Base-by-base conservation (phyloP, 805 yeast genomes). In the Lachancea sp. region DNA sequence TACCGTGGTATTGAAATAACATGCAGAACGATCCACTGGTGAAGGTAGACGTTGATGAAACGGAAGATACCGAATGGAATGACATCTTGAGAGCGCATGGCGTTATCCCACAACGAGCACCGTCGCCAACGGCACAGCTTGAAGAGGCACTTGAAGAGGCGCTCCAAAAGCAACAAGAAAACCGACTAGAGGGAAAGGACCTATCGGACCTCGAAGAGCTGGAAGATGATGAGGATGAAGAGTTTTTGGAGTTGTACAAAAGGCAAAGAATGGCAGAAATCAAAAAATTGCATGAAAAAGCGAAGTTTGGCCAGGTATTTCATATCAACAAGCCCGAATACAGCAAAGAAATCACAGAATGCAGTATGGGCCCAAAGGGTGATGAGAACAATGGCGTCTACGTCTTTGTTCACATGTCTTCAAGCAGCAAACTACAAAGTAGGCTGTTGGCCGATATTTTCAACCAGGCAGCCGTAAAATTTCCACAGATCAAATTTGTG, bases 41-140 rank as follows among this genome's bases (percentile, higher is more conserved):
- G 44, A 87, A 81, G 53, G 89, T 89, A 40, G 87, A 89, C 65
- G 96, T 90, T 44, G 90, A 93, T 66, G 97, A 96, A 30, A 78
- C 77, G 50, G 99, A 93, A 66, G 99, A 93, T 63, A 93, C 99
- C 0, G 99, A 93, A 65, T 93, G 99, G 99, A 93, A 93, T 62
- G 99, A 93, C 65, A 89, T 93, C 53, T 73, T 93, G 37, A 73
- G 99, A 52, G 76, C 78, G 2, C 86, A 90, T 50, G 98, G 98
- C 19, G 80, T 93, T 45, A 87, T 93, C 41, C 99, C 99, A 1
- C 89, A 85, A 59, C 81, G 84, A 56, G 88, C 95, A 22, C 89
- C 90, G 19, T 86, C 95, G 17, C 95, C 96, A 9, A 80, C 95
- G 0, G 86, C 76, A 36, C 84, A 87, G 63, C 62, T 93, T 38